These are phyloP conservation scores for Emericellopsis terricola DNA, from an alignment of 495 filamentous ascomycete genomes.

Conservation along the genomic window DNA sequence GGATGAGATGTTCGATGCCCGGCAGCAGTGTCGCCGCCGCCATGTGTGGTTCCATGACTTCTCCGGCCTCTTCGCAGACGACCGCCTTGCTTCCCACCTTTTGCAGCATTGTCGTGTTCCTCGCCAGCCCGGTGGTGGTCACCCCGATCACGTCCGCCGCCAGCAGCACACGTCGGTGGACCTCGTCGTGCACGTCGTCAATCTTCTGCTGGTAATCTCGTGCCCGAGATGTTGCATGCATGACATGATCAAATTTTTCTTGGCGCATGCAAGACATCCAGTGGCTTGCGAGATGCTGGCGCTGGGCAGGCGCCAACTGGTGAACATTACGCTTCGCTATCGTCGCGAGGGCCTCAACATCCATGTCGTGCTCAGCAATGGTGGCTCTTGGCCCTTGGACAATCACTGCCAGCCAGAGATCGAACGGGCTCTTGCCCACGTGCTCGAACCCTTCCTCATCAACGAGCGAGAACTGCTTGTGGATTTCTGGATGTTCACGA, in stretches of 20 bases:
- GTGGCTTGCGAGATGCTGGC: slow-evolving; percentile 8
- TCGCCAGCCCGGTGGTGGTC: slow-evolving; percentile 58
- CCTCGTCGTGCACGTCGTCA: slow-evolving; percentile 21
- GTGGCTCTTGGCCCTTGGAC: too few species aligned
- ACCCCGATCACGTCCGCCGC: slow-evolving; percentile 49
- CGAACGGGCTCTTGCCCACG: too few species aligned
- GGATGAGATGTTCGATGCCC: slow-evolving; percentile 50
- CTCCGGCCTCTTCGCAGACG: slow-evolving; percentile 61
- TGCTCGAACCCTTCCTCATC: too few species aligned
- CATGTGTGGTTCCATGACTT: slow-evolving; percentile 56
- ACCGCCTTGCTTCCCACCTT: slow-evolving; percentile 47
- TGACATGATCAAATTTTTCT: too few species aligned
- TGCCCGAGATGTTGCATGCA: slow-evolving; percentile 14
- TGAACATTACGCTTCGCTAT: too few species aligned
- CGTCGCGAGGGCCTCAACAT: too few species aligned
- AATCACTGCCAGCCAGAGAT: too few species aligned
- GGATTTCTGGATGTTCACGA: too few species aligned
- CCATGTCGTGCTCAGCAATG: too few species aligned
- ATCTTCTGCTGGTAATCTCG: slow-evolving; percentile 18
- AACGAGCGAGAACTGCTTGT: too few species aligned
- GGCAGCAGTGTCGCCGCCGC: slow-evolving; percentile 53
- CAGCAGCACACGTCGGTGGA: slow-evolving; percentile 32
- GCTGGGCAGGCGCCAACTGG: background rate
- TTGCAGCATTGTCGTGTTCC: slow-evolving; percentile 41
- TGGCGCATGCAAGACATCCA: slow-evolving; percentile 35